Evolutionary conservation across 2,329 filamentous ascomycete species (phyloP).

Genomic region (Penicillium janthinellum): DNA sequence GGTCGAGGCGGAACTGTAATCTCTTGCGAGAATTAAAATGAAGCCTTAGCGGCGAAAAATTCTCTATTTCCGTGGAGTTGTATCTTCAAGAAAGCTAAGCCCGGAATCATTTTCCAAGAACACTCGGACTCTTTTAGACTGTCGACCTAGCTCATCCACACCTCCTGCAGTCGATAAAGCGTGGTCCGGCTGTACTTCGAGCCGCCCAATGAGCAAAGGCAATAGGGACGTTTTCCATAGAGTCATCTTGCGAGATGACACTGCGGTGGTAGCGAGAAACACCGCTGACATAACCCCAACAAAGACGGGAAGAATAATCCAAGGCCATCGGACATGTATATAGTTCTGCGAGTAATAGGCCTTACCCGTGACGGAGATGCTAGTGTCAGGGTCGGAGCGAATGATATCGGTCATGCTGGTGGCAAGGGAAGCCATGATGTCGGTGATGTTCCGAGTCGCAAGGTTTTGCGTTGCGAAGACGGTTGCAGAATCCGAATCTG

Average conservation of each 20-base stretch:
- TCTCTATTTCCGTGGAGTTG: background rate
- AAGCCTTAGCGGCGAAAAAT: too few relatives aligned
- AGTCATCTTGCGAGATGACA: background rate
- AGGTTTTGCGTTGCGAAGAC: background rate
- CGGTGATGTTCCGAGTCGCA: background rate
- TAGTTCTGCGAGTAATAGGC: background rate
- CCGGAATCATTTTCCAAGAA: background rate
- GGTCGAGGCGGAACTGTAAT: too few relatives aligned
- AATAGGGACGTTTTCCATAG: background rate
- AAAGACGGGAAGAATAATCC: background rate
- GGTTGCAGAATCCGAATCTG: background rate
- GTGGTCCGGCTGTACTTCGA: background rate
- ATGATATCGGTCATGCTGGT: background rate
- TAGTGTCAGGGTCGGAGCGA: background rate
- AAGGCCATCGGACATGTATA: background rate
- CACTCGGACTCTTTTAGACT: background rate
- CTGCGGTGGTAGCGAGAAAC: background rate
- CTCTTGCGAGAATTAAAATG: too few relatives aligned
- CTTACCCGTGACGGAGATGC: background rate
- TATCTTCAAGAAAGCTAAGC: background rate
- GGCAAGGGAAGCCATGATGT: background rate
- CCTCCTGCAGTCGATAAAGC: background rate
- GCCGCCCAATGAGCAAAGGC: background rate
- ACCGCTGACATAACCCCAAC: background rate
- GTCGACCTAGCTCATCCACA: background rate